A percentile compares a stretch with the other conserved stretches of the same genome.
phyloP scores from a whole-genome alignment of 169 alveolate species.

The Plasmodium berghei region DNA sequence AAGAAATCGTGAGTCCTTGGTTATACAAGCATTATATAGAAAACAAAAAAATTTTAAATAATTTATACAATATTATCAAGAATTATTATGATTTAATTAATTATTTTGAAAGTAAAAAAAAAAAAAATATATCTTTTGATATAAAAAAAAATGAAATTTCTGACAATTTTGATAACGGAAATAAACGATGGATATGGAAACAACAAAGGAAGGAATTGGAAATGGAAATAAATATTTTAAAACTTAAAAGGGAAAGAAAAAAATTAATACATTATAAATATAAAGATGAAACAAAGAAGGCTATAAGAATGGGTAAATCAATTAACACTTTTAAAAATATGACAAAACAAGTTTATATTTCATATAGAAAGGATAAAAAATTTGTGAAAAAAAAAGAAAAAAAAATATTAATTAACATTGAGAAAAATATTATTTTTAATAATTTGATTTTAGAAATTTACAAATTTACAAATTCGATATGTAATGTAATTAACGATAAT shows the following conservation, averaged over 20 bases:
- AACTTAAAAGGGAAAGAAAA: not conserved
- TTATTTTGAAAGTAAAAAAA: not conserved
- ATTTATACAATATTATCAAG: constrained; percentile 9
- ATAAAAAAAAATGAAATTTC: not conserved
- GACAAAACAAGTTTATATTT: constrained; percentile 5
- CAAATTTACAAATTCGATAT: constrained; percentile 6
- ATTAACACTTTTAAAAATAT: constrained; percentile 14
- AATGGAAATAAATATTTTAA: constrained; percentile 2
- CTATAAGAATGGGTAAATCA: constrained; percentile 10
- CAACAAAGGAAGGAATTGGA: not conserved
- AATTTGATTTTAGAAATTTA: constrained; percentile 3
- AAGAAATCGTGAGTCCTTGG: not conserved
- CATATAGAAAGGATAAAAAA: not conserved
- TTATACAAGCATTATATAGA: not conserved
- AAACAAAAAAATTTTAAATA: constrained; percentile 11
- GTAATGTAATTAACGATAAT: not conserved
- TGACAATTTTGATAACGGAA: not conserved
- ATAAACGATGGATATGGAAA: not conserved
- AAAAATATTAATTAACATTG: constrained; percentile 12
- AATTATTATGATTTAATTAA: constrained; percentile 20
- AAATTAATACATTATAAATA: constrained; percentile 24
- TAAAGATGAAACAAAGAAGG: constrained; percentile 5
- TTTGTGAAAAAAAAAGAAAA: not conserved
- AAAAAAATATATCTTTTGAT: not conserved
- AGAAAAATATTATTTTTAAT: constrained; percentile 12